A percentile compares a stretch with the other conserved stretches of the same genome.
Evolutionary conservation across 2,329 filamentous ascomycete genomes (phyloP).

Genomic region (Diaporthe ilicicola): DNA sequence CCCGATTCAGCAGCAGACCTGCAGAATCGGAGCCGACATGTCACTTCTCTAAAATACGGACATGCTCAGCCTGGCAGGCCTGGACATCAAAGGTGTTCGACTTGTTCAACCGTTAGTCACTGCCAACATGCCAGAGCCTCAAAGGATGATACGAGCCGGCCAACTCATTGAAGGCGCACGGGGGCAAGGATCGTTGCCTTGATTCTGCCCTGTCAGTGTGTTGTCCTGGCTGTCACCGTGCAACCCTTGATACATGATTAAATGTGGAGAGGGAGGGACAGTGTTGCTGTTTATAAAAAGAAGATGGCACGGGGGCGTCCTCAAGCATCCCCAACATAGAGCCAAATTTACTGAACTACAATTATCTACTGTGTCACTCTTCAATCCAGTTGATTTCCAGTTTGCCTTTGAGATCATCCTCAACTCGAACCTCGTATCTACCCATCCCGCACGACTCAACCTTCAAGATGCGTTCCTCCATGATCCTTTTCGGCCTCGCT

Average conservation of each 20-base stretch:
- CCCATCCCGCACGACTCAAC: conserved; percentile 9
- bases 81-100: not conserved
- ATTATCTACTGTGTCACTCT: conserved; percentile 5
- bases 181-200: conserved; percentile 23
- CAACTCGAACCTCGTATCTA: not conserved
- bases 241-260: conserved; percentile 17
- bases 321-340: not conserved
- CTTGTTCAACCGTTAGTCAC: not conserved
- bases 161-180: conserved; percentile 16
- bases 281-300: conserved; percentile 19
- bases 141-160: conserved; percentile 15
- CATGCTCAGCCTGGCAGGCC: conserved; percentile 28
- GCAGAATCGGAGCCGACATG: not conserved
- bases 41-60: not conserved
- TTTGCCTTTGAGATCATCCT: conserved; percentile 1
- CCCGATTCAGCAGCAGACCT: conserved; percentile 7
- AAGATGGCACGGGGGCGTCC: not conserved
- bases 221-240: conserved; percentile 20
- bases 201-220: conserved; percentile 18
- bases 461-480: conserved; percentile 43
- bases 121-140: conserved; percentile 9
- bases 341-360: conserved; percentile 6
- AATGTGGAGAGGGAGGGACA: conserved; percentile 23
- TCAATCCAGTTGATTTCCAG: not conserved
- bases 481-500: conserved; percentile 43